Conservation (phyloP, 1,284 basidiomycete genomes). For the Leccinum insolens region DNA sequence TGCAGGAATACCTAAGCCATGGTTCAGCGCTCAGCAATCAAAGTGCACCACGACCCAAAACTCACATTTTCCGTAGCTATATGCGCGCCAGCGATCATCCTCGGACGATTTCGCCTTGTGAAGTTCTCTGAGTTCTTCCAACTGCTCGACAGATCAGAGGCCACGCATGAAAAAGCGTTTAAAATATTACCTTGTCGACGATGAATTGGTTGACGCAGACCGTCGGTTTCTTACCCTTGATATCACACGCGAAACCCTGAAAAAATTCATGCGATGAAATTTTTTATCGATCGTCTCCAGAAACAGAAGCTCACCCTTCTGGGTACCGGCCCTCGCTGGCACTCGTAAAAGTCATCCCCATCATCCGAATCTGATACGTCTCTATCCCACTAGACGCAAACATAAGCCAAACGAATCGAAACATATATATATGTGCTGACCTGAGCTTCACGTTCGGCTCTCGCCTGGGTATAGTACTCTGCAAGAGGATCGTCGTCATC, state of each 20-base stretch:
- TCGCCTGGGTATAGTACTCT: constrained; percentile 62
- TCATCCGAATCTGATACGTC: constrained; percentile 32
- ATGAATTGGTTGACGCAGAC: constrained; percentile 65
- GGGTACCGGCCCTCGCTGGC: not conserved
- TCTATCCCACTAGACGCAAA: constrained; percentile 23
- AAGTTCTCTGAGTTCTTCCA: constrained; percentile 61
- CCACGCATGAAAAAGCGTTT: not conserved
- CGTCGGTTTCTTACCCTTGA: constrained; percentile 37
- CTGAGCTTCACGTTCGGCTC: constrained; percentile 45
- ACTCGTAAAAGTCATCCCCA: constrained; percentile 10
- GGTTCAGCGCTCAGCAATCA: constrained; percentile 20
- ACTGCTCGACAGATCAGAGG: constrained; percentile 40
- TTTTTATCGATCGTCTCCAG: too few species aligned
- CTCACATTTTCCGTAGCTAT: constrained; percentile 63
- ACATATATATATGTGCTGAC: constrained; percentile 33
- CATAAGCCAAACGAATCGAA: not conserved
- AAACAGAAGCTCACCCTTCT: constrained; percentile 19
- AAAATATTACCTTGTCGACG: constrained; percentile 58
- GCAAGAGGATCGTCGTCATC: constrained; percentile 56
- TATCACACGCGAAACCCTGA: constrained; percentile 66
- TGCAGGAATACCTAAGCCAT: constrained; percentile 52
- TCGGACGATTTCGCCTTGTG: constrained; percentile 58
- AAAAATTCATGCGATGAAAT: not conserved
- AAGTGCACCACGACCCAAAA: not conserved
- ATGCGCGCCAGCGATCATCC: constrained; percentile 65